A percentile compares a stretch with the other conserved stretches of the same genome.
These are phyloP conservation scores for Tetradesmus obliquus DNA, from an alignment of 139 green algal genomes.

Conservation along the genomic window DNA sequence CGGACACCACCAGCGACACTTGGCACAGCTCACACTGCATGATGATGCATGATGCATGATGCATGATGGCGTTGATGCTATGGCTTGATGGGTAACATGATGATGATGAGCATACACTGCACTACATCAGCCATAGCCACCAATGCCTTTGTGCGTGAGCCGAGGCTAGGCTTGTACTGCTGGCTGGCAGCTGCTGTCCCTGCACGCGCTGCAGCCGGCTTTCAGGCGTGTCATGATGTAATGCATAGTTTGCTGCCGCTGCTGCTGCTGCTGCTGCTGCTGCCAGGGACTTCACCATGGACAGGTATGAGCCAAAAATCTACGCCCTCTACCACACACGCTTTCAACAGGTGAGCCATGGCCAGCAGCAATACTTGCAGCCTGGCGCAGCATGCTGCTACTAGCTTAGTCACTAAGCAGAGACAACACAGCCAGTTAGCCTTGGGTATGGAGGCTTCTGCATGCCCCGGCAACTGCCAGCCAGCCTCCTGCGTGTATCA, in stretches of 20 bases:
- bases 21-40: too few species aligned
- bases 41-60: background rate
- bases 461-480: too few species aligned
- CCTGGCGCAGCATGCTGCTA: background rate
- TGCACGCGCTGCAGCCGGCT: background rate
- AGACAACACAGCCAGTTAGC: too few species aligned
- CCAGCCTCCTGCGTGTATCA: too few species aligned
- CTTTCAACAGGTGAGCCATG: slow-evolving; percentile 21
- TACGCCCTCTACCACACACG: slow-evolving; percentile 34
- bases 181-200: background rate
- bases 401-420: background rate
- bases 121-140: too few species aligned
- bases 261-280: background rate
- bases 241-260: background rate
- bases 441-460: too few species aligned
- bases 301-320: slow-evolving; percentile 37
- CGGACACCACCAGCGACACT: too few species aligned
- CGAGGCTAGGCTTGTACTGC: background rate
- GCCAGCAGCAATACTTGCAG: background rate
- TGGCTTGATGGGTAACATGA: background rate
- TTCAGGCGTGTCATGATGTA: too few species aligned
- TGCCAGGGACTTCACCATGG: background rate
- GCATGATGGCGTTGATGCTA: background rate
- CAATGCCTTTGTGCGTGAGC: too few species aligned
- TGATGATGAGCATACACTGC: too few species aligned